phyloP scores from a whole-genome alignment of 345 rosid genomes.

The Sisymbrium altissimum region DNA sequence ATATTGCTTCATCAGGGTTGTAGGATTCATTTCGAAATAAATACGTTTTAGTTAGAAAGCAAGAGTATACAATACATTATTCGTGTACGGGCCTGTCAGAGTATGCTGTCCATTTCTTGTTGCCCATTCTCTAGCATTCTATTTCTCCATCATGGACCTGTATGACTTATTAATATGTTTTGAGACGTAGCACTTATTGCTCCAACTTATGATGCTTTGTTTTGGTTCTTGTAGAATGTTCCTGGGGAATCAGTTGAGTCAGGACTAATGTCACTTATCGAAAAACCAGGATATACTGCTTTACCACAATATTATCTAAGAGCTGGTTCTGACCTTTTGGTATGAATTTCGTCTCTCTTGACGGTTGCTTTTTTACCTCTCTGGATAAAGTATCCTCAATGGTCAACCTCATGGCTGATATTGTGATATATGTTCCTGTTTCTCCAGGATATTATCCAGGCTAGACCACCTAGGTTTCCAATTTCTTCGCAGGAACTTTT shows the following conservation, averaged over 20 bases:
- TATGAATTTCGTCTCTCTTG: constrained; percentile 35
- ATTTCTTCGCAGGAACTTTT: constrained; percentile 73
- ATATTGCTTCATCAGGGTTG: not conserved
- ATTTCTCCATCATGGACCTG: constrained; percentile 5
- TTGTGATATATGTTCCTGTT: constrained; percentile 18
- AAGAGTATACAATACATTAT: not conserved
- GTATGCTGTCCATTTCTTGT: not conserved
- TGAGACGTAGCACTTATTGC: not conserved
- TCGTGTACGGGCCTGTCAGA: not conserved
- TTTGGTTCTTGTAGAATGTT: constrained; percentile 51
- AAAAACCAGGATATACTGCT: constrained; percentile 63
- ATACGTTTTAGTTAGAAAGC: not conserved
- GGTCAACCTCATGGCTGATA: constrained; percentile 16
- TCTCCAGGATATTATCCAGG: constrained; percentile 78
- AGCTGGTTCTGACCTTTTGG: constrained; percentile 89
- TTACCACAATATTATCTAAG: constrained; percentile 67
- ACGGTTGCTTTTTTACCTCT: not conserved
- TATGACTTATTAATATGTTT: not conserved
- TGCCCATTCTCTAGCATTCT: not conserved
- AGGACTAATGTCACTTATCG: constrained; percentile 53
- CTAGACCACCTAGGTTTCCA: constrained; percentile 65
- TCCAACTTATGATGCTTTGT: constrained; percentile 11
- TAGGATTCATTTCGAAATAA: constrained; percentile 1
- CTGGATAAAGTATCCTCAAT: not conserved
- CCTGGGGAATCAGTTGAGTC: constrained; percentile 62